Evolutionary conservation across 2,329 filamentous ascomycete species (phyloP).

Genomic region (Phyllosticta citriasiana): DNA sequence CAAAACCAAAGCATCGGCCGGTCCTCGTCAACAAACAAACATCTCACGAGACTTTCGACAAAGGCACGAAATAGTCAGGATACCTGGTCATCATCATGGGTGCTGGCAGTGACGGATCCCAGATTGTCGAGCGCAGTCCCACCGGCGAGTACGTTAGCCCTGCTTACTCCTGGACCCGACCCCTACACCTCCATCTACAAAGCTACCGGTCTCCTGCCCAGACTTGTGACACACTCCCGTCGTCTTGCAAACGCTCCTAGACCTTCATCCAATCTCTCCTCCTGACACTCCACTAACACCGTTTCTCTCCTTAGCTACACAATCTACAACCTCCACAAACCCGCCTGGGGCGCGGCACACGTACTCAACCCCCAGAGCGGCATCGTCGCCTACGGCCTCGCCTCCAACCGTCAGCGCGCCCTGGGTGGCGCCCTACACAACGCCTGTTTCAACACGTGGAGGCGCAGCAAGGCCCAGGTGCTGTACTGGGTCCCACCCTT

Average conservation of each 20-base stretch:
- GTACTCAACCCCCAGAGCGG: slow-evolving; percentile 42
- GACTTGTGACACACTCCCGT: no score
- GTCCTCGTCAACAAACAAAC: neutral
- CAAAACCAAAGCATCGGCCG: neutral
- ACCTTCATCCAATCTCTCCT: no score
- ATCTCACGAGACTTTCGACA: neutral
- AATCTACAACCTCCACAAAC: neutral
- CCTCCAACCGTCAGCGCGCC: slow-evolving; percentile 80
- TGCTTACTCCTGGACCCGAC: no score
- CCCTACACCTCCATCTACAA: no score
- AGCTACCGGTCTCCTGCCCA: no score
- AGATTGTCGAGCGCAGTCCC: neutral
- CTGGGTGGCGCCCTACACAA: slow-evolving; percentile 67
- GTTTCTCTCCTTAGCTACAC: neutral
- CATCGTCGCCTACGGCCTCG: slow-evolving; percentile 61
- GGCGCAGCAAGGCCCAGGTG: slow-evolving; percentile 74
- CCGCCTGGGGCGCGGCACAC: neutral
- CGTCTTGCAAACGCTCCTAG: no score
- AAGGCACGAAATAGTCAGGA: no score
- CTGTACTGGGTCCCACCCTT: slow-evolving; percentile 81
- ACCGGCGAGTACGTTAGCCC: neutral
- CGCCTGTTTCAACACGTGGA: slow-evolving; percentile 92
- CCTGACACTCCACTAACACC: no score
- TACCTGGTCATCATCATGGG: neutral
- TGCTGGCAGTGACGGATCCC: neutral